Conservation (phyloP, 805 yeast genomes). For the Teunomyces cretensis region DNA sequence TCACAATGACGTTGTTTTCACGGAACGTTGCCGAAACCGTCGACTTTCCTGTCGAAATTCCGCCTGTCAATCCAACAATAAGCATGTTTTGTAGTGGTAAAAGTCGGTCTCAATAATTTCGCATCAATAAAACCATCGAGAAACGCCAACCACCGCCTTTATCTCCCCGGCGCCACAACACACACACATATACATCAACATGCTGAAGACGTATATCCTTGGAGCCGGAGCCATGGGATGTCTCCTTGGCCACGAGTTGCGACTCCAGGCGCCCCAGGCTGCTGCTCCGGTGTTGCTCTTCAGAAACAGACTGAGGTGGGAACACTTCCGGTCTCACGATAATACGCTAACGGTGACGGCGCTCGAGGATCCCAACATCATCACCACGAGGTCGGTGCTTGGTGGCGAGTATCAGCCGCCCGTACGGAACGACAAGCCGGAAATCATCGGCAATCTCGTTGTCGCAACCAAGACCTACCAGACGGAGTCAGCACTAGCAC, state of each 20-base stretch:
- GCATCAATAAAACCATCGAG: constrained; percentile 34
- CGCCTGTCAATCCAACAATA: constrained; percentile 94
- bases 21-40: constrained; percentile 70
- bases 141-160: neutral
- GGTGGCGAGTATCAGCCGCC: constrained; percentile 26
- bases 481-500: constrained; percentile 60
- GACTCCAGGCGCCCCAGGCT: constrained; percentile 38
- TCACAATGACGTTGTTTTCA: constrained; percentile 52
- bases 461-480: constrained; percentile 81
- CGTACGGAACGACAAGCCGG: constrained; percentile 6
- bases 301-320: constrained; percentile 41
- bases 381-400: constrained; percentile 14
- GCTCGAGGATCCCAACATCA: constrained; percentile 18
- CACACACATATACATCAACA: neutral
- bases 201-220: constrained; percentile 35
- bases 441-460: constrained; percentile 54
- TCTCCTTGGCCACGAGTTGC: constrained; percentile 46
- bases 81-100: constrained; percentile 51
- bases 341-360: constrained; percentile 22
- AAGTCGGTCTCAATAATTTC: constrained; percentile 23
- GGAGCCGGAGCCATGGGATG: constrained; percentile 59
- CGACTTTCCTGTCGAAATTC: constrained; percentile 95
- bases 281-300: constrained; percentile 36
- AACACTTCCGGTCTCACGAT: constrained; percentile 43
- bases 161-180: neutral